Conservation (phyloP, 2,329 filamentous ascomycete genomes). For the Diaporthe nobilis region DNA sequence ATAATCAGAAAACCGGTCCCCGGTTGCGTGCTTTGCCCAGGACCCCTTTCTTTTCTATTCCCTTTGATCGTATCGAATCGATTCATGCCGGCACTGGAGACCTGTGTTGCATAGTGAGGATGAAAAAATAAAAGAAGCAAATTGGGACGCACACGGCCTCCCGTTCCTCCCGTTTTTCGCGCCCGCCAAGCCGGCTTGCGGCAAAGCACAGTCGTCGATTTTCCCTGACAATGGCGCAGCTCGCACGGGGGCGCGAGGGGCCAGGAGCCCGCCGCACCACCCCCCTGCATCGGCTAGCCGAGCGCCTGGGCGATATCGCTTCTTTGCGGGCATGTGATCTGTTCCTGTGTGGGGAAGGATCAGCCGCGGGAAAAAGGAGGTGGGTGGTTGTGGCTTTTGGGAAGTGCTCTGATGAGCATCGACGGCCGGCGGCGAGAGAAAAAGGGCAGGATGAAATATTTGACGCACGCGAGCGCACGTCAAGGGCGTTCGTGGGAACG, state of each 20-base stretch:
- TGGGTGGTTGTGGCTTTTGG: neutral
- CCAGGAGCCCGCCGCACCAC: too few relatives aligned
- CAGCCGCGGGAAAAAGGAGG: conserved; percentile 22
- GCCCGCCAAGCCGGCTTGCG: conserved; percentile 28
- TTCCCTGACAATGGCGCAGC: conserved; percentile 14
- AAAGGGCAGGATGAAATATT: too few relatives aligned
- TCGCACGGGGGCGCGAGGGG: neutral
- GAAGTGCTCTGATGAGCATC: neutral
- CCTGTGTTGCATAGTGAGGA: neutral
- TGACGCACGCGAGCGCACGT: too few relatives aligned
- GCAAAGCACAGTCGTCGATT: conserved; percentile 22
- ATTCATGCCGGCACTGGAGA: neutral
- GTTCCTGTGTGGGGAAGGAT: conserved; percentile 4
- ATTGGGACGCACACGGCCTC: neutral
- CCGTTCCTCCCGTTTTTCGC: neutral
- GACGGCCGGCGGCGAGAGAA: neutral
- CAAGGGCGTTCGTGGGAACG: neutral
- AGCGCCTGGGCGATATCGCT: neutral
- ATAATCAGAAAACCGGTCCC: neutral
- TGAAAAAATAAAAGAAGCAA: neutral
- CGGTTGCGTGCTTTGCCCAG: neutral
- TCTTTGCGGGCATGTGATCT: neutral
- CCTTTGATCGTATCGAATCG: neutral
- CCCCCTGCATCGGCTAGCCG: conserved; percentile 25
- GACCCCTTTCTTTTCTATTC: neutral